Evolutionary conservation across 805 yeast genomes (phyloP).

Genomic region (Metahyphopichia silvanorum): DNA sequence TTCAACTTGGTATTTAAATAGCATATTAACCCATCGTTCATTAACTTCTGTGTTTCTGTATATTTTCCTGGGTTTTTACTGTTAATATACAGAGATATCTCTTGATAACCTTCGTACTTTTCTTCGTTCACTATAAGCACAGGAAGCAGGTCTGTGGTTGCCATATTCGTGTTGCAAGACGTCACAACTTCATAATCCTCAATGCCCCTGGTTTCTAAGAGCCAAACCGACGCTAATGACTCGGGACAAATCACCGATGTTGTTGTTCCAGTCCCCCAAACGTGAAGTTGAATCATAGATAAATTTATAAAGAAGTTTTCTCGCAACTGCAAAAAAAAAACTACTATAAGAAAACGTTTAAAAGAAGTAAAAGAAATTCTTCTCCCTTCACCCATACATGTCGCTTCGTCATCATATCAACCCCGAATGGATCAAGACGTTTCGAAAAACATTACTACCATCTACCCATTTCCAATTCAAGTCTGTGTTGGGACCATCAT

Average conservation of each 20-base stretch:
- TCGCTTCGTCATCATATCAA: too few relatives aligned
- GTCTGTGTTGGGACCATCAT: slow-evolving; percentile 8
- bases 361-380: too few relatives aligned
- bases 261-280: slow-evolving; percentile 48
- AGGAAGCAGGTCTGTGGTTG: slow-evolving; percentile 52
- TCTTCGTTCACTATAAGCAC: slow-evolving; percentile 23
- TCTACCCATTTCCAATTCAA: too few relatives aligned
- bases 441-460: too few relatives aligned
- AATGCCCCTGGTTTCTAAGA: too few relatives aligned
- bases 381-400: too few relatives aligned
- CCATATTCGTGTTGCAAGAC: slow-evolving; percentile 56
- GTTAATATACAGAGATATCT: slow-evolving; percentile 9
- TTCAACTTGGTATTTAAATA: slow-evolving; percentile 40
- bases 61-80: slow-evolving; percentile 12
- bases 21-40: slow-evolving; percentile 44
- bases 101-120: slow-evolving; percentile 16
- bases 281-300: slow-evolving; percentile 40
- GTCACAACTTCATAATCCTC: slow-evolving; percentile 51
- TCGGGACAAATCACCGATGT: slow-evolving; percentile 51
- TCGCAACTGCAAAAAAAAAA: too few relatives aligned
- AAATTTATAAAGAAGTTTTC: too few relatives aligned
- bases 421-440: too few relatives aligned
- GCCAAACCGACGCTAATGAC: slow-evolving; percentile 46
- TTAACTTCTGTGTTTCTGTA: slow-evolving; percentile 24
- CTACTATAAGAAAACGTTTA: too few relatives aligned